Base-by-base conservation (phyloP, 2,329 filamentous ascomycete species). In the Ascochyta lentis region DNA sequence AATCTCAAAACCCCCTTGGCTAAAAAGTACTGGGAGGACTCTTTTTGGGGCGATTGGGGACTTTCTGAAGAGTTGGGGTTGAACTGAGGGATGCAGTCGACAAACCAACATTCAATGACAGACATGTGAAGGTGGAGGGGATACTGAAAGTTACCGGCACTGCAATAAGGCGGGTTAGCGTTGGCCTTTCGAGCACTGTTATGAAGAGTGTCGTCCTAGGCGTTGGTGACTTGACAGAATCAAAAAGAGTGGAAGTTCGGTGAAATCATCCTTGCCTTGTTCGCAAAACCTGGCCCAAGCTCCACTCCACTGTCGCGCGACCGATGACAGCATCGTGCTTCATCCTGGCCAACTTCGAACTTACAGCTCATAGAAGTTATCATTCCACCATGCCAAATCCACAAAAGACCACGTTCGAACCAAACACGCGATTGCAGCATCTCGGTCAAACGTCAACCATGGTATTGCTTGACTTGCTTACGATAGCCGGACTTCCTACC, bases 401-500 rank as follows among this genome's bases (percentile, higher is more conserved):
- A 33, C 29, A 9, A 35, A 23, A 40, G 26, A 4, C 9, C 15
- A 16, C 6, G 5, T 3, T 4, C 10, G 19, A 13, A 42, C 7
- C 16, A n/a, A 1, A n/a, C 13, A 16, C 6, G 23, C 24, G 12
- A 16, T 13, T 29, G 13, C 42, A 48, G 22, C 19, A 23, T 9
- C 3, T 8, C 2, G 37, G 42, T 16, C 37, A 16, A 16, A 42
- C 22, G 2, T 56, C 26, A 51, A 43, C 2, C 22, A 56, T 56
- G 53, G 53, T 56, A 2, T n/a, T 48, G 8, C 70, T 75, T 62
- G 72, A 73, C 39, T 53, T 73, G 10, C 59, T 75, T 3, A 66
- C 69, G 12, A 58, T 80, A 48, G 75, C 76, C 34, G 80, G 74
- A 19, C 77, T 83, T 37, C 78, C 79, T 19, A 78, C 79, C 38